phyloP scores from a whole-genome alignment of 345 rosid genomes.

The Corymbia maculata region DNA sequence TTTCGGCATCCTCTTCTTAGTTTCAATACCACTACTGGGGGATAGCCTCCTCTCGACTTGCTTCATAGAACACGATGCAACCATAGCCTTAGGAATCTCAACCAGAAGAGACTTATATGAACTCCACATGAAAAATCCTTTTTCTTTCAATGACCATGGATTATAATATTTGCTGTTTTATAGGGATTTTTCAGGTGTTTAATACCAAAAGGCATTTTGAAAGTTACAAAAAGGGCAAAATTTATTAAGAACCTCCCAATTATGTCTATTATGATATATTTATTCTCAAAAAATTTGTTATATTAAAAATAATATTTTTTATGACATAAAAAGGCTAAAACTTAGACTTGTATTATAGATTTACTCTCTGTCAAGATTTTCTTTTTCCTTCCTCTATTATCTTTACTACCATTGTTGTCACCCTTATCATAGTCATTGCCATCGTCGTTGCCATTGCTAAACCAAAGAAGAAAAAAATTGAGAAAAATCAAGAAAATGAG shows the following conservation, averaged over 20 bases:
- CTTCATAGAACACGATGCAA: not conserved
- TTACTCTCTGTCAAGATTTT: not conserved
- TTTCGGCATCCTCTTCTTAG: not conserved
- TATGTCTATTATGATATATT: not conserved
- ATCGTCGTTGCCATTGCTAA: not conserved
- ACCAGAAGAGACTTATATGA: no score
- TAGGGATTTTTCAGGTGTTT: not conserved
- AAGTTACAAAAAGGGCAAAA: not conserved
- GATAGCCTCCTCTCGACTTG: not conserved
- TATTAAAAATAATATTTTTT: no score
- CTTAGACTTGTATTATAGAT: not conserved
- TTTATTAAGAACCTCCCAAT: no score
- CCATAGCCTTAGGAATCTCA: no score
- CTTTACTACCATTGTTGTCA: accelerated
- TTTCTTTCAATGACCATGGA: not conserved
- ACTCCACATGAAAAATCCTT: not conserved
- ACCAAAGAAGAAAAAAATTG: not conserved
- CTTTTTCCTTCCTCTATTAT: not conserved
- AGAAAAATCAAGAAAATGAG: not conserved
- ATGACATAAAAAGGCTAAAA: no score
- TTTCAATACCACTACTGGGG: not conserved
- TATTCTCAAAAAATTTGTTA: no score
- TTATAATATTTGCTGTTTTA: not conserved
- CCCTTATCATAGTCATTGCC: not conserved
- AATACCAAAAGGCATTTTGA: no score